Base-by-base conservation (phyloP, 495 filamentous ascomycete genomes). In the Bathelium albidoporum region DNA sequence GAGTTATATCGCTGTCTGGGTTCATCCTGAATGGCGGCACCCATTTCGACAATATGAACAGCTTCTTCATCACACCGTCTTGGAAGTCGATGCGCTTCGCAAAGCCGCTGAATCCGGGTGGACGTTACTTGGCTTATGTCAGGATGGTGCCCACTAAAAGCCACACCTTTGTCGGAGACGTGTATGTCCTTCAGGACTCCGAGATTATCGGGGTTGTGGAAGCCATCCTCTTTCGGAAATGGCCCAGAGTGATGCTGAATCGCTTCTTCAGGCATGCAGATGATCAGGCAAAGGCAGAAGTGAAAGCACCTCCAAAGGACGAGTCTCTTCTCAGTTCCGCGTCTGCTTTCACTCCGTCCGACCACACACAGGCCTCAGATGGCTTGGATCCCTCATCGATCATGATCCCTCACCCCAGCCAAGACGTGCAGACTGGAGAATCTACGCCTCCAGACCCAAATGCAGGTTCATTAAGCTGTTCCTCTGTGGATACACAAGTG, bases 181-280 rank as follows among this genome's bases (percentile, higher is more conserved):
- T 78, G 1, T 80, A 78, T 61, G 66, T 79, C 4, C 59, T 80
- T 0, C 76, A 82, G 2, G 78, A 74, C 0, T 75, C 77, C 7
- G 62, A 43, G 1, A 71, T 80, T 34, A 49, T 79, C 1, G 77
- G 73, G 0, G 65, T 77, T 63, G 64, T 55, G 49, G 49, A 55
- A 55, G 49, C 49, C 20, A 55, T 60, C 24, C 32, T 60, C 7
- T 60, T 60, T n/a, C 28, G 32, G 59, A 26, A 60, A 24, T 60
- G 59, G 59, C 59, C 59, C 14, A 60, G 59, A 28, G 59, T 60
- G 7, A 60, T 60, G 59, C 59, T 60, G 12, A 60, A 60, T 28
- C 59, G 59, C 59, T 60, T 60, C 59, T 60, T 60, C 31, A 60
- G 31, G 32, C 59, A 26, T 28, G 28, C 59, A 28, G 59, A 60